Percentiles rank a stretch among this genome's conserved stretches.
These are phyloP conservation scores for Aquilaria sinensis DNA, from an alignment of 345 rosid genomes.

Conservation along the genomic window DNA sequence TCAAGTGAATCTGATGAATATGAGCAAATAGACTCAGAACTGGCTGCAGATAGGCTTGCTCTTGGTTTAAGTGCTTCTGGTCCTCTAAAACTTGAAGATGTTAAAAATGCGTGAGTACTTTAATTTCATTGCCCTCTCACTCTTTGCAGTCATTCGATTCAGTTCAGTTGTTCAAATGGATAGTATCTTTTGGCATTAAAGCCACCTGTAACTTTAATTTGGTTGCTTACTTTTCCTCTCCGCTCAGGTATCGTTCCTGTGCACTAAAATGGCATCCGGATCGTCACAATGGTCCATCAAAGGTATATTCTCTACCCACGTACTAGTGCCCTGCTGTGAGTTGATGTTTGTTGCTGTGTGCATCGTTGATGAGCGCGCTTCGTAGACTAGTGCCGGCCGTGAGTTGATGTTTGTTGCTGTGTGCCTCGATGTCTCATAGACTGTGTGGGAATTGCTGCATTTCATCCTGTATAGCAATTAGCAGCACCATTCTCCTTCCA, in stretches of 20 bases:
- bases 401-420: neutral
- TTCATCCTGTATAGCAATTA: too few relatives aligned
- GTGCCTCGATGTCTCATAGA: too few relatives aligned
- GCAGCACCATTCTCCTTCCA: too few relatives aligned
- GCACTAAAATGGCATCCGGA: constrained; percentile 97
- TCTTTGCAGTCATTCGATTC: constrained; percentile 2
- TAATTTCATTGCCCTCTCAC: neutral
- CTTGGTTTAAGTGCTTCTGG: constrained; percentile 75
- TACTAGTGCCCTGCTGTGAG: neutral
- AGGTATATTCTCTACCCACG: constrained; percentile 37
- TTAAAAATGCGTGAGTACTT: constrained; percentile 72
- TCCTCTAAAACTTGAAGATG: constrained; percentile 71
- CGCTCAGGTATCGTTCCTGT: constrained; percentile 61
- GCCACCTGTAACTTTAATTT: neutral
- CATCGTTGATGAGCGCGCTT: too few relatives aligned
- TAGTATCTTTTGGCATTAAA: neutral
- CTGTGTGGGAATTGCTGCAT: too few relatives aligned
- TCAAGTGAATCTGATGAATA: constrained; percentile 47
- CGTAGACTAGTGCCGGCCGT: neutral
- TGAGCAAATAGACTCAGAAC: constrained; percentile 33
- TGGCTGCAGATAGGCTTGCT: constrained; percentile 59
- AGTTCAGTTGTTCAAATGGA: neutral
- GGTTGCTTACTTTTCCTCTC: constrained; percentile 9
- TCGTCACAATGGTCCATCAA: constrained; percentile 76
- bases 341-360: neutral